Base-by-base conservation (phyloP, 1,284 basidiomycete genomes). In the Boletus calvinii region DNA sequence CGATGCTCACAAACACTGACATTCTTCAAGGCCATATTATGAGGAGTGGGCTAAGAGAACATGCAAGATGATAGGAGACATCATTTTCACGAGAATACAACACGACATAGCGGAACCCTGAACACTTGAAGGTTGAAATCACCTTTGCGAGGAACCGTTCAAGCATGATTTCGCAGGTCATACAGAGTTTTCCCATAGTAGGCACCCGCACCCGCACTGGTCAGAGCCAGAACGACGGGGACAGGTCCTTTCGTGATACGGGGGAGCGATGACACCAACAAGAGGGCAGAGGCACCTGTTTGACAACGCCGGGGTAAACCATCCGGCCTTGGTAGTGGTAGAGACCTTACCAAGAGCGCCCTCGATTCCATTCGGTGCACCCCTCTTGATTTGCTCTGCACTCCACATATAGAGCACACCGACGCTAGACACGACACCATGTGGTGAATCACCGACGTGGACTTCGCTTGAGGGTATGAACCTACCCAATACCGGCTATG, bases 261-360 rank as follows among this genome's bases (percentile, higher is more conserved):
- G 2, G 92, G 91, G 35, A 87, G 66, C 3, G 90, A 92, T 9
- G 90, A 91, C n/a, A 89, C 70, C 48, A 94, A 72, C 29, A 94
- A 76, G 4, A 94, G 56, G 9, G 86, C 84, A 48, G 90, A 92
- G 1, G 91, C 89, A 62, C 84, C 91, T 87, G 64, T 52, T 31
- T 9, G 13, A 42, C 32, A 32, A 26, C 6, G 24, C n/a, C 30
- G 6, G 48, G 3, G 37, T 36, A 7, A 59, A 39, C n/a, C 6
- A 43, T 41, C 43, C 6, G 29, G 38, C 30, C 32, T 18, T 40
- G 10, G 45, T 34, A 20, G 31, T 34, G 35, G 24, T 29, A 47
- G 29, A 20, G 15, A 41, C 62, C 84, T 68, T 66, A 90, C 89
- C 88, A 15, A 90, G 74, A 46, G 89, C 89, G 34, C 74, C 79